phyloP scores from a whole-genome alignment of 176 grass and related monocot genomes.

The Thalia dealbata region DNA sequence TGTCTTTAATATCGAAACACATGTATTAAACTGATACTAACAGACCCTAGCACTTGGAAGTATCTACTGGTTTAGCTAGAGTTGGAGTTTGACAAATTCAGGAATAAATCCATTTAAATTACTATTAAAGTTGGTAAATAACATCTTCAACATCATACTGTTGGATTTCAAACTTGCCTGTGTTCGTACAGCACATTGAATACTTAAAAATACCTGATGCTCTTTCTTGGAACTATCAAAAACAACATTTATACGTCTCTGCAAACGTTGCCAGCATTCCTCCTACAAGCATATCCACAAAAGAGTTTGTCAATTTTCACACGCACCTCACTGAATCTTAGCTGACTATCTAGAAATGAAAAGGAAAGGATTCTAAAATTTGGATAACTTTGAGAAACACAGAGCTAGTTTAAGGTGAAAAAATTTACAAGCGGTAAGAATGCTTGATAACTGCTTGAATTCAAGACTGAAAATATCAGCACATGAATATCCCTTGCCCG shows the following conservation, averaged over 20 bases:
- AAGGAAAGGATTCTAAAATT: not conserved
- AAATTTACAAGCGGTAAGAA: not conserved
- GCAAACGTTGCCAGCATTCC: slow-evolving; percentile 78
- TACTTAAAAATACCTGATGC: slow-evolving; percentile 54
- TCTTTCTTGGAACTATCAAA: slow-evolving; percentile 69
- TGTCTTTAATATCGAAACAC: no score
- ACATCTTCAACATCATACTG: not conserved
- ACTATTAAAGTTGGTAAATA: not conserved
- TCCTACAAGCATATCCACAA: slow-evolving; percentile 34
- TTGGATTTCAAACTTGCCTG: no score
- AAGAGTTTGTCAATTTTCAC: not conserved
- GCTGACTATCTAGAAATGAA: not conserved
- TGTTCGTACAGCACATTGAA: not conserved
- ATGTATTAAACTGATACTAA: no score
- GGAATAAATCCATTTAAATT: not conserved
- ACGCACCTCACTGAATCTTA: no score
- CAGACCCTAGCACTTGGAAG: not conserved
- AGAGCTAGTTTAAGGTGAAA: not conserved
- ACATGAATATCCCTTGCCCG: no score
- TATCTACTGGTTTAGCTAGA: not conserved
- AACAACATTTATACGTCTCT: slow-evolving; percentile 67
- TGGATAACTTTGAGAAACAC: not conserved
- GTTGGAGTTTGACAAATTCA: not conserved
- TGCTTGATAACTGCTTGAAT: no score
- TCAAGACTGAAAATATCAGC: no score